phyloP scores from a whole-genome alignment of 345 rosid genomes.

The Boechera retrofracta region DNA sequence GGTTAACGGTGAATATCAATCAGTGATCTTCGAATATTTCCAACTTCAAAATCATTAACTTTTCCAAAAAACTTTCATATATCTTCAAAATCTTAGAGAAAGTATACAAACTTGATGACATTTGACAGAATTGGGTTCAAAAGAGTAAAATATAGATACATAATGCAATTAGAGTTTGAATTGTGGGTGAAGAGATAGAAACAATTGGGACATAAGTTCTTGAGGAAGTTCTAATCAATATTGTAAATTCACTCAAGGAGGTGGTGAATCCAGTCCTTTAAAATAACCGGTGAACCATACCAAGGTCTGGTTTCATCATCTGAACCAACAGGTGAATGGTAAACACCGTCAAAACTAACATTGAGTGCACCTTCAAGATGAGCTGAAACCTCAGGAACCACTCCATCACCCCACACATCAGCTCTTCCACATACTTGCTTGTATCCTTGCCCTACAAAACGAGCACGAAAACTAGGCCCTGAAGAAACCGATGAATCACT shows the following conservation, averaged over 20 bases:
- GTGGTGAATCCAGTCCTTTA: conserved; percentile 76
- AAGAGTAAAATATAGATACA: background rate
- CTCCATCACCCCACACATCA: conserved; percentile 98
- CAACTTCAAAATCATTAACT: conserved; percentile 9
- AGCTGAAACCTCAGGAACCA: conserved; percentile 88
- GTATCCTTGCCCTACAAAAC: conserved; percentile 91
- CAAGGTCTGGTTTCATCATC: conserved; percentile 73
- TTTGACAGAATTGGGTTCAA: background rate
- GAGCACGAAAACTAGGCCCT: conserved; percentile 62
- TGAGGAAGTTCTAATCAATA: background rate
- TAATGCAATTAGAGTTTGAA: conserved; percentile 8
- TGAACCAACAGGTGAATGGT: conserved; percentile 94
- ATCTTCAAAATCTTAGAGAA: background rate
- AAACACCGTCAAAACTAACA: conserved; percentile 76
- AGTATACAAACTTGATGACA: background rate
- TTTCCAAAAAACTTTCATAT: background rate
- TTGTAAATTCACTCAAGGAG: conserved; percentile 55
- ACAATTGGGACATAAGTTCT: conserved; percentile 6
- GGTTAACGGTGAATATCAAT: background rate
- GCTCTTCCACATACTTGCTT: conserved; percentile 95
- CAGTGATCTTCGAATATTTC: background rate
- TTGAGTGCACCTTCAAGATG: conserved; percentile 85
- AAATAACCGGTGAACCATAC: conserved; percentile 84
- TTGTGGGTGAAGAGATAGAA: background rate
- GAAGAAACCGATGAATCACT: conserved; percentile 30